Conservation (phyloP, 306 rosid species). For the Acacia crassicarpa region DNA sequence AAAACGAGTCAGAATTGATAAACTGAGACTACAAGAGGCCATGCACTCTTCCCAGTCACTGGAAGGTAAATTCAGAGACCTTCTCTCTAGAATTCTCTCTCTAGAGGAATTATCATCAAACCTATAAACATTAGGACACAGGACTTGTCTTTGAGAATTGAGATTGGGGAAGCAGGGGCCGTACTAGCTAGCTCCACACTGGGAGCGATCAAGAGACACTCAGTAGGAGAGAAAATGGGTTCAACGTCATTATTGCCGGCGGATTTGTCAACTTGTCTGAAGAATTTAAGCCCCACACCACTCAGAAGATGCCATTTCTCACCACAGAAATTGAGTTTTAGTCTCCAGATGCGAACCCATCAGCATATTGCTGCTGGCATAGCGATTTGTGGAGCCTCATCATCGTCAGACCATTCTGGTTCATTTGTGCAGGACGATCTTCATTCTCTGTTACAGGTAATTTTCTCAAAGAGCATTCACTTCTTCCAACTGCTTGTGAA, state of each 20-base stretch:
- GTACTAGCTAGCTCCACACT: not conserved
- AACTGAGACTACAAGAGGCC: too few relatives aligned
- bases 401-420: not conserved
- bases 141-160: too few relatives aligned
- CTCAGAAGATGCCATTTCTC: not conserved
- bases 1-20: too few relatives aligned
- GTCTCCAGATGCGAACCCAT: conserved; percentile 8
- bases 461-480: not conserved
- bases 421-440: conserved; percentile 43
- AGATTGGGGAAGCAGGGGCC: not conserved
- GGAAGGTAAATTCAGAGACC: too few relatives aligned
- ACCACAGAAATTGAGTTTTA: not conserved
- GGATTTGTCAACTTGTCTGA: not conserved
- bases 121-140: too few relatives aligned
- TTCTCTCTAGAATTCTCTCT: too few relatives aligned
- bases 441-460: conserved; percentile 51
- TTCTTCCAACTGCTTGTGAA: not conserved
- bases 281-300: conserved; percentile 12
- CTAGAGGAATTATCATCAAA: too few relatives aligned
- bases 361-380: not conserved
- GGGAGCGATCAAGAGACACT: not conserved
- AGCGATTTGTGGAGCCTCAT: conserved; percentile 1
- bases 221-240: not conserved
- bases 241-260: not conserved
- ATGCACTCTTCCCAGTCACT: too few relatives aligned